Evolutionary conservation across 495 filamentous ascomycete species (phyloP), one percentile per base, ranked within the genome.

Genomic region (Podospora appendiculata): DNA sequence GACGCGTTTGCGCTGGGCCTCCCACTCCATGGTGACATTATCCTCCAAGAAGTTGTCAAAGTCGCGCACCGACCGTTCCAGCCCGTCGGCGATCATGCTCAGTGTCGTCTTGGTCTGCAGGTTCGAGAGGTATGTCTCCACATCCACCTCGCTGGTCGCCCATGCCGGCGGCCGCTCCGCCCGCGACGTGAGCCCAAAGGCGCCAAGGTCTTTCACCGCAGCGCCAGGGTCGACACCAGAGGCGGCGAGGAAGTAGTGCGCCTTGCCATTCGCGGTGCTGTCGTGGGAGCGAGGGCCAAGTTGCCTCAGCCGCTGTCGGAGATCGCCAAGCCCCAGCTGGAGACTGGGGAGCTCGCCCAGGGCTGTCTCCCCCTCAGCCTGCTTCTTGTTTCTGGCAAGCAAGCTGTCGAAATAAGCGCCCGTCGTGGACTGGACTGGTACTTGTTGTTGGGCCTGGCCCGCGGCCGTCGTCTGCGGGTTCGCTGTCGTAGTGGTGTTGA

Each of bases 1-100:
- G 48, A 97, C 95, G 48, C 83, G 83, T 63, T 85, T 87, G 38
- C 91, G 84, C 69, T 97, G 93, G 6, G 85, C 82, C 50, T 97
- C 90, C 92, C 92, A 97, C 66, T 96, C 88, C 74, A 93, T 84
- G 8, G 89, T 88, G 7, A 96, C 85, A 62, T 93, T 92, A 57
- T 95, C 90, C 63, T 96, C 93, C 42, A 99, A 71, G 65, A 94
- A 96, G 39, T 78, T 67, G 63, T 99, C 90, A 57, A 99, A 97
- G 61, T 96, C 92, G 14, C 81, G 82, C 40, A 89, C 84, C 12
- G 90, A 89, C 50, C 90, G 82, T 58, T 90, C 81, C 55, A 96
- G 76, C 17, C 90, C 88, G 58, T 97, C 90, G 16, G 85, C 78
- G 51, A 96, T 89, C 80, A 95, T 91, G 59, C 85, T 90, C 50